Percentiles rank a stretch among this genome's conserved stretches.
Conservation (phyloP, 179 eudicot species). For the Camellia oleifera region DNA sequence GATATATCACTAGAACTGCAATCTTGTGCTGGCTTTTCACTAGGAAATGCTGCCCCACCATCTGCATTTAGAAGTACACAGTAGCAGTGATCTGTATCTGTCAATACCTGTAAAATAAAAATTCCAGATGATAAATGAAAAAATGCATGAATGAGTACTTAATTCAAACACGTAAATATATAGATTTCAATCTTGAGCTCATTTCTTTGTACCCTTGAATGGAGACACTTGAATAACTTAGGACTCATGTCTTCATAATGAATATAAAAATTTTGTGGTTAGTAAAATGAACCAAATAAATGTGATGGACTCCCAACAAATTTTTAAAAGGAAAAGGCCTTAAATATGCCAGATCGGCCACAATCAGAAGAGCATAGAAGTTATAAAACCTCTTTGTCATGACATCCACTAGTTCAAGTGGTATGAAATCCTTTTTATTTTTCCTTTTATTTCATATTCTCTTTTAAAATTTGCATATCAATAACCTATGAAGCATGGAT, state of each 20-base stretch:
- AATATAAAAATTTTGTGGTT: neutral
- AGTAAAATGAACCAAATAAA: neutral
- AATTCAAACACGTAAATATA: neutral
- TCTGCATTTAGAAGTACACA: conserved; percentile 92
- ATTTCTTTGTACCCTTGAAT: neutral
- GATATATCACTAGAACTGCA: conserved; percentile 33
- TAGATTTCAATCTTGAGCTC: neutral
- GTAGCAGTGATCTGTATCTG: conserved; percentile 86
- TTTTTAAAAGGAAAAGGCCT: neutral
- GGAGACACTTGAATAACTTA: neutral
- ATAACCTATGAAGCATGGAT: too few relatives aligned
- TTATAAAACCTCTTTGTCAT: neutral
- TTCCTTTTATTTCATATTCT: neutral
- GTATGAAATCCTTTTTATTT: neutral
- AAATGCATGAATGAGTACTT: neutral
- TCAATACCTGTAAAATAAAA: conserved; percentile 63
- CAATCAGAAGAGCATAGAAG: neutral
- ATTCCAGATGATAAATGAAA: conserved; percentile 1
- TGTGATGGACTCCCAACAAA: neutral
- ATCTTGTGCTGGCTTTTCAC: conserved; percentile 38
- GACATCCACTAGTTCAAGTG: neutral
- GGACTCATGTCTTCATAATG: neutral
- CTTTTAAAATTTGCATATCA: neutral
- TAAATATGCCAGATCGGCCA: neutral
- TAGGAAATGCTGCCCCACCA: conserved; percentile 89